Percentiles rank a stretch among this genome's conserved stretches.
These are phyloP conservation scores for Penicillium sp. DNA, from an alignment of 2,329 filamentous ascomycete genomes.

Conservation along the genomic window DNA sequence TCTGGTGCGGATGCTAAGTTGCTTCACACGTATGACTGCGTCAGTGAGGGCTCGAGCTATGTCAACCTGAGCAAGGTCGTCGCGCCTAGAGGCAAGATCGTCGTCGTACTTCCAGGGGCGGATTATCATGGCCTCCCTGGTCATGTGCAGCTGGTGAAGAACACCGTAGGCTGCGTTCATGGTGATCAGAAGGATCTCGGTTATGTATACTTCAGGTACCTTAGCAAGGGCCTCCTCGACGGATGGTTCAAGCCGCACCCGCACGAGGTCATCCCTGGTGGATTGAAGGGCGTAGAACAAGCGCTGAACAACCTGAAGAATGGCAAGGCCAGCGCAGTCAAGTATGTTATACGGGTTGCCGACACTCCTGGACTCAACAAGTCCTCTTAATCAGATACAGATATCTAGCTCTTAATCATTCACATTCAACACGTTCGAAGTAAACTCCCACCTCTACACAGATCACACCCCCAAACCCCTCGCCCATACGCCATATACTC, in stretches of 20 bases:
- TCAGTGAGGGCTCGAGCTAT: slow-evolving; percentile 21
- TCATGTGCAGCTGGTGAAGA: slow-evolving; percentile 15
- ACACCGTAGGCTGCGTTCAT: slow-evolving; percentile 10
- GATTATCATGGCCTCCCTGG: slow-evolving; percentile 7
- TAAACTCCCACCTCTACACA: background rate
- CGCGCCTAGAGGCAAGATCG: slow-evolving; percentile 20
- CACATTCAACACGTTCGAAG: background rate
- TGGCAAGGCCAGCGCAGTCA: slow-evolving; percentile 66
- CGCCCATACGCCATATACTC: background rate
- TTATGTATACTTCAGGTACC: slow-evolving; percentile 50
- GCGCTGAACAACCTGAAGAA: slow-evolving; percentile 61
- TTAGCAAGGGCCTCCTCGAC: slow-evolving; percentile 51
- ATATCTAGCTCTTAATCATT: background rate
- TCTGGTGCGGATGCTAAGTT: background rate
- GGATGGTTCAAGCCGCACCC: slow-evolving; percentile 56
- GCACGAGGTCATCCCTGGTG: slow-evolving; percentile 55
- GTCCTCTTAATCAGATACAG: background rate
- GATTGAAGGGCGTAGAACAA: slow-evolving; percentile 57
- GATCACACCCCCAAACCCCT: background rate
- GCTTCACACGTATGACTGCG: slow-evolving; percentile 5
- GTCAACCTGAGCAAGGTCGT: slow-evolving; percentile 14
- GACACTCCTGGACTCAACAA: slow-evolving; percentile 44
- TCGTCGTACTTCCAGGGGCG: slow-evolving; percentile 14
- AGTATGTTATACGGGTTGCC: slow-evolving; percentile 59
- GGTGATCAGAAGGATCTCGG: slow-evolving; percentile 36